Base-by-base conservation (phyloP, 192 early-diverging fungal species). In the Podila horticola region DNA sequence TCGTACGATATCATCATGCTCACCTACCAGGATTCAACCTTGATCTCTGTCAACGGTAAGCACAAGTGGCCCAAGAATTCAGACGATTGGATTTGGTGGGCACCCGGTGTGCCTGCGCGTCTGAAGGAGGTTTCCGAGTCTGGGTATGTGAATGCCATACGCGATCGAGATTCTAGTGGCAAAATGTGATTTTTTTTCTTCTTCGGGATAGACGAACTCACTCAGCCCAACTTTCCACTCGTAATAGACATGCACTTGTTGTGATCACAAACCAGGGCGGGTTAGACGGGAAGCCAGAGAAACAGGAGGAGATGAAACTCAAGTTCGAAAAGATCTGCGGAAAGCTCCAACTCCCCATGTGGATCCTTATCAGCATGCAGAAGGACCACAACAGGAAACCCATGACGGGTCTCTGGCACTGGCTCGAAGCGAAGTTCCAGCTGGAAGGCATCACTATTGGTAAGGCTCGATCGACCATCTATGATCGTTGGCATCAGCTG, bases 21-120 rank as follows among this genome's bases (percentile, higher is more conserved):
- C 1, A 62, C 28, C 19, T 52, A 29, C 22, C 33, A 91, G 81
- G 96, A 99, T 84, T 74, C 72, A 10, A 97, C 96, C 4, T 74
- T 97, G n/a, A 89, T 95, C 29, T 66, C 58, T 8, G 87, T 90
- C 20, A 91, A 91, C 48, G 91, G 94, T 28, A 87, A 74, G 26
- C 83, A 88, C 61, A 83, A 82, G 15, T 88, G 84, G 72, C 79
- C 95, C 15, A 94, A 93, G 71, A 79, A 91, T 60, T 84, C 86
- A 7, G 79, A 92, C 64, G 97, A 97, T 85, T 99, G 96, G 96
- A 77, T 77, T 31, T 96, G 92, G 77, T 88, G 89, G 82, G 67
- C 88, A 65, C 57, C 87, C 0, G 66, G 72, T 2, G 87, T 96
- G 11, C 93, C 92, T 1, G 72, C 83, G 20, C 74, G 87, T 55